phyloP scores from a whole-genome alignment of 2,329 filamentous ascomycete species.

The Alternaria viburni region DNA sequence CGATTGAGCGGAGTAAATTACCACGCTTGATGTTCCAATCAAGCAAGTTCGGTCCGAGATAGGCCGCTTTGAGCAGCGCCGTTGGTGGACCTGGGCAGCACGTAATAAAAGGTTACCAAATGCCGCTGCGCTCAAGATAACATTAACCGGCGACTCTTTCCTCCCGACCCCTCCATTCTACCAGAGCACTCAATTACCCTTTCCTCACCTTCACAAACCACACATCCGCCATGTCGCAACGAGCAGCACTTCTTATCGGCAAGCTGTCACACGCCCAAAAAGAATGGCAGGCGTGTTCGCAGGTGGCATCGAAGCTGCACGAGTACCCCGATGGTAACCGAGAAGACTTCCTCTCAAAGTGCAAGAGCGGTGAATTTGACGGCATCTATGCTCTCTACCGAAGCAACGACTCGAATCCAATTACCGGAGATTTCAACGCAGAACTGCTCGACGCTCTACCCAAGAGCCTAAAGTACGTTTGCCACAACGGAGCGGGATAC shows the following conservation, averaged over 20 bases:
- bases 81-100: constrained; percentile 13
- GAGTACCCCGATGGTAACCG: constrained; percentile 62
- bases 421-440: constrained; percentile 55
- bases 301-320: constrained; percentile 47
- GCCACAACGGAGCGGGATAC: constrained; percentile 63
- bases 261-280: constrained; percentile 53
- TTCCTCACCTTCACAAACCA: not conserved
- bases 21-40: constrained; percentile 3
- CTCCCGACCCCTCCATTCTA: not conserved
- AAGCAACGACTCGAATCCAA: constrained; percentile 62
- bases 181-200: not conserved
- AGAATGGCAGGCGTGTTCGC: constrained; percentile 53
- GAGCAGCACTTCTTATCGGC: constrained; percentile 54
- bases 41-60: constrained; percentile 28
- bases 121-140: constrained; percentile 19
- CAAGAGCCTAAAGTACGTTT: constrained; percentile 52
- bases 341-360: constrained; percentile 62
- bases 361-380: constrained; percentile 61
- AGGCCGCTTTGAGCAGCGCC: constrained; percentile 20
- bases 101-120: constrained; percentile 24
- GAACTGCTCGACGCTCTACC: constrained; percentile 53
- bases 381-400: constrained; percentile 64
- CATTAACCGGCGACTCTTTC: constrained; percentile 1
- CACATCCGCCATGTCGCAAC: constrained; percentile 37
- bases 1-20: constrained; percentile 15